phyloP scores from a whole-genome alignment of 2,329 filamentous ascomycete genomes.

The Alternaria sp. region DNA sequence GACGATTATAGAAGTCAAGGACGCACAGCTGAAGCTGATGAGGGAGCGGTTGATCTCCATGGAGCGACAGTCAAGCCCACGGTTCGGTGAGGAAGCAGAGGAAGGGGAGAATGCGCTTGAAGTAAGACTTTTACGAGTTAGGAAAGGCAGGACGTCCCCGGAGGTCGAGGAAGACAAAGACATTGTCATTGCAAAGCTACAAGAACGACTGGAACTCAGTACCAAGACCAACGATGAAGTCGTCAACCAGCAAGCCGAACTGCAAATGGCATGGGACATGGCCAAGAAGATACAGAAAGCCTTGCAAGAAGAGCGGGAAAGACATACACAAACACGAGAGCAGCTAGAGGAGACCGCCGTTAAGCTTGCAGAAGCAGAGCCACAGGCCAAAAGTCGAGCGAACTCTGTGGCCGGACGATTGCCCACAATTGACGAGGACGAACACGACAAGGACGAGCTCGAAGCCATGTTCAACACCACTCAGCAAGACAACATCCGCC shows the following conservation, averaged over 20 bases:
- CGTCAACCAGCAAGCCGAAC: conserved; percentile 40
- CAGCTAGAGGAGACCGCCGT: conserved; percentile 35
- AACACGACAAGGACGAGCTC: conserved; percentile 44
- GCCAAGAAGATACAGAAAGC: conserved; percentile 40
- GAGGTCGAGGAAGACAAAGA: conserved; percentile 36
- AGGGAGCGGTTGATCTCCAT: conserved; percentile 41
- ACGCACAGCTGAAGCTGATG: conserved; percentile 41
- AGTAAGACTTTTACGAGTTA: conserved; percentile 43
- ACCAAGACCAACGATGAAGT: conserved; percentile 33
- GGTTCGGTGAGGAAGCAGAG: conserved; percentile 21
- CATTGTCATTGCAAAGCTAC: conserved; percentile 40
- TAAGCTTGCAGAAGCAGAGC: conserved; percentile 30
- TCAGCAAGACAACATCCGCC: conserved; percentile 46
- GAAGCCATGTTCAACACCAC: conserved; percentile 49
- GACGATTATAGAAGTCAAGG: conserved; percentile 41
- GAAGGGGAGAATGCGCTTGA: conserved; percentile 44
- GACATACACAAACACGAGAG: conserved; percentile 39
- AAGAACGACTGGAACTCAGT: conserved; percentile 35
- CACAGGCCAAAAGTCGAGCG: conserved; percentile 16
- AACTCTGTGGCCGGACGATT: conserved; percentile 26
- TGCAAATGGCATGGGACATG: conserved; percentile 46
- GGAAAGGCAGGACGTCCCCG: conserved; percentile 37
- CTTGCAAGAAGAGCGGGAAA: conserved; percentile 40
- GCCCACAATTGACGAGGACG: conserved; percentile 45
- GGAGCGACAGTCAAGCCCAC: conserved; percentile 34